phyloP scores from a whole-genome alignment of 2,329 filamentous ascomycete genomes.

The Cladosporium colombiae region DNA sequence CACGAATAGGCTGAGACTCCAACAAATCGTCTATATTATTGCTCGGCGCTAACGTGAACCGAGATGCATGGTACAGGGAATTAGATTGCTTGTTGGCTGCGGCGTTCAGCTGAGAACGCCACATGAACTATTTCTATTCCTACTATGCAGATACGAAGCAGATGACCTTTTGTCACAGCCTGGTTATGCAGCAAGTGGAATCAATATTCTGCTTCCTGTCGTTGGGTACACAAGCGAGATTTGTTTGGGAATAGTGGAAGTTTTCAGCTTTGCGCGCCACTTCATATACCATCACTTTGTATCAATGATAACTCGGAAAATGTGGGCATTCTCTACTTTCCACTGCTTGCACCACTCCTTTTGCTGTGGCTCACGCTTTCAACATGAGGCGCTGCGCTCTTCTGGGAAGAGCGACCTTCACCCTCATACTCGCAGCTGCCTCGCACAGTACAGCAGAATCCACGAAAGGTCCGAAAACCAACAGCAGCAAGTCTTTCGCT shows the following conservation, averaged over 20 bases:
- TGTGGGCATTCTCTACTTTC: background rate
- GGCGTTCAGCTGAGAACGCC: background rate
- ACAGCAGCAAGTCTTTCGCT: background rate
- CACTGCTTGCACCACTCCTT: background rate
- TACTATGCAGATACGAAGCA: background rate
- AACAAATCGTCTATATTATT: background rate
- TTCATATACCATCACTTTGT: background rate
- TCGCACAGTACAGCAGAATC: background rate
- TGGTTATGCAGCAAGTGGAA: background rate
- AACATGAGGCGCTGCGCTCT: background rate
- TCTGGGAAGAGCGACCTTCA: background rate
- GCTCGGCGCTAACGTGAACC: background rate
- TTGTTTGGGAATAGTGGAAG: background rate
- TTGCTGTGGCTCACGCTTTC: background rate
- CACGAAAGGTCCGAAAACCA: background rate
- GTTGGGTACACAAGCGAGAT: background rate
- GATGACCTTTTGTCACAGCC: background rate
- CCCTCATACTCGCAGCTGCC: background rate
- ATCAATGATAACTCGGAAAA: background rate
- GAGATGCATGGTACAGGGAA: background rate
- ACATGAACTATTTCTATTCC: background rate
- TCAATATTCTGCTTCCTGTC: background rate
- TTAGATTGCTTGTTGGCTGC: background rate
- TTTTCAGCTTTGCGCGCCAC: background rate
- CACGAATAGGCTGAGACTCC: background rate